Base-by-base conservation (phyloP, 2,329 filamentous ascomycete species). In the Colletotrichum navitas region DNA sequence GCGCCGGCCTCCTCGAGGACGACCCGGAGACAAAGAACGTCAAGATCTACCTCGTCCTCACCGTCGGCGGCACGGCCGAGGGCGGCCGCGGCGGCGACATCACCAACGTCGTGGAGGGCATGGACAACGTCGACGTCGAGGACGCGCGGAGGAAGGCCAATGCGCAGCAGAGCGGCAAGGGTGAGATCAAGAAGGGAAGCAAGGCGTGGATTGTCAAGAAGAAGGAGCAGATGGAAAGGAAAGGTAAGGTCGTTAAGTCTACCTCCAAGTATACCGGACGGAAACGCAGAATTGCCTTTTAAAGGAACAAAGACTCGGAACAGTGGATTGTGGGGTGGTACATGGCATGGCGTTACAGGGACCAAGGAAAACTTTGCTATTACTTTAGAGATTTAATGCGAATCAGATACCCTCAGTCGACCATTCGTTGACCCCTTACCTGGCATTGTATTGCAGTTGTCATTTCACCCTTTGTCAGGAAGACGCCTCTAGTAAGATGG, bases 21-120 rank as follows among this genome's bases (percentile, higher is more conserved):
- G 95, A 98, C 80, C 93, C 93, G 0, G 95, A 94, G 54, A 99
- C 96, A 47, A 99, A 99, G 87, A 98, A 95, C 79, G 90, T 92
- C 76, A 99, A 99, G 86, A 86, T 97, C n/a, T 99, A 99, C 80
- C 86, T 99, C 2, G 95, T 99, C 0, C 84, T 99, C 41, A 98
- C 94, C 0, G 96, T 97, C 1, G 96, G 95, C 41, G 90, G 89
- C 4, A 83, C 82, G 0, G 83, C 82, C 0, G 79, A 83, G 0
- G 83, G 85, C 2, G 85, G 84, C 41, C 81, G 80, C 55, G 87
- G 88, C 1, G 92, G 93, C 11, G 95, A 97, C 79, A 98, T 99
- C 74, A 98, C 95, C 0, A 93, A 93, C 7, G 93, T 97, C 3
- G 94, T 99, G 16, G 88, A 91, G 71, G 94, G 93, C 1, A 94